Base-by-base conservation (phyloP, 495 filamentous ascomycete genomes). In the Stereocaulon alpinum region DNA sequence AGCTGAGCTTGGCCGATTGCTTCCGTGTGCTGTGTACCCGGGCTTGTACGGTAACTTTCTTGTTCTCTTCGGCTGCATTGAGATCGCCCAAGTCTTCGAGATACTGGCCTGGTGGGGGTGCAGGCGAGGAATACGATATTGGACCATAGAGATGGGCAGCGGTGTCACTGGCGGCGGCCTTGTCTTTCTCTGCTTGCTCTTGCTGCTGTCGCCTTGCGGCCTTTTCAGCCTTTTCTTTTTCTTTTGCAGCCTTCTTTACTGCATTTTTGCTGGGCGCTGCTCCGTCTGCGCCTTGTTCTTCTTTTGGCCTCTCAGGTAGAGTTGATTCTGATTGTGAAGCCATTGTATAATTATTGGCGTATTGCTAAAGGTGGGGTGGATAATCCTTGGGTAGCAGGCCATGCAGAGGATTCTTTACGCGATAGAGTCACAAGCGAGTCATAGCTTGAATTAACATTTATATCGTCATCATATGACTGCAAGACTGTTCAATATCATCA, bases 1-100 rank as follows among this genome's bases (percentile, higher is more conserved):
- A 96, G 57, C 83, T 86, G 77, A 96, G 83, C 74, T 96, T 94
- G 61, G 89, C 86, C 64, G 89, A 88, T 75, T 96, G 88, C 61
- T 87, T 85, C 63, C 92, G 79, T 22, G 87, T 75, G 73, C 93
- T 95, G 70, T 96, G 89, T 29, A 96, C 76, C 72, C 88, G 86
- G 6, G 87, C 92, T 20, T 91, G 82, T 60, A 97, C 81, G 24
- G 82, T 80, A 44, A 96, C 77, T 60, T 84, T 83, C 74, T 91
- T 84, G 61, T 87, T 87, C 37, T 88, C 74, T 66, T 84, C 73
- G 27, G 77, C 76, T 42, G 81, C 76, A 37, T 74, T 70, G 12
- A 82, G 56, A 18, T 80, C 75, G 55, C 74, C 72, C 7, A 90
- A 73, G 27, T 77, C 64, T 53, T 65, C 64, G 68, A 79, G 74